These are phyloP conservation scores for Malassezia obtusa DNA, from an alignment of 1,284 basidiomycete species.

Conservation along the genomic window DNA sequence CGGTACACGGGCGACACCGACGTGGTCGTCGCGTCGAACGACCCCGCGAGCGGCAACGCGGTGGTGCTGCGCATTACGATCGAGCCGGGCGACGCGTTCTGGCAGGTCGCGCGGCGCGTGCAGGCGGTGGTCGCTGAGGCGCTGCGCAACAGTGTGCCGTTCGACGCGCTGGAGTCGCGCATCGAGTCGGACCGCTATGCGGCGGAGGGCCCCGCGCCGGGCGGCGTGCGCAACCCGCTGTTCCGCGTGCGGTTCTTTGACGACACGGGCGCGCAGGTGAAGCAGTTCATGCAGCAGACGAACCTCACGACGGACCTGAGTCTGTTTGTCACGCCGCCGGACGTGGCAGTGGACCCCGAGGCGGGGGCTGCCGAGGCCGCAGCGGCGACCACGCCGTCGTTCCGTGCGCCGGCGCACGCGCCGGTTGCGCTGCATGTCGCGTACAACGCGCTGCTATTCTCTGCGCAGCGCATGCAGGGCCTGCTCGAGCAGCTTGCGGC, in stretches of 20 bases:
- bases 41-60: slow-evolving; percentile 60
- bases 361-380: slow-evolving; percentile 3
- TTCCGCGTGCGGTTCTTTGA: slow-evolving; percentile 96
- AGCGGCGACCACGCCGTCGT: slow-evolving; percentile 14
- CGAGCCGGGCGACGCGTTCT: slow-evolving; percentile 80
- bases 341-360: slow-evolving; percentile 25
- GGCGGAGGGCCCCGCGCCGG: slow-evolving; percentile 17
- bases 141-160: slow-evolving; percentile 70
- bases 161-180: slow-evolving; percentile 65
- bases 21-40: slow-evolving; percentile 82
- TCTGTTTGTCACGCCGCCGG: slow-evolving; percentile 53
- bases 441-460: slow-evolving; percentile 93
- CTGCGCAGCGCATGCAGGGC: slow-evolving; percentile 63
- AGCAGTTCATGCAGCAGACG: slow-evolving; percentile 48
- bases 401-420: slow-evolving; percentile 51
- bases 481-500: slow-evolving; percentile 78
- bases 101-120: slow-evolving; percentile 75
- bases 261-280: slow-evolving; percentile 60
- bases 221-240: slow-evolving; percentile 50
- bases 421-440: slow-evolving; percentile 69
- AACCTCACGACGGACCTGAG: slow-evolving; percentile 84
- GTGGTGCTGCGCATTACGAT: slow-evolving; percentile 75
- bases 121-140: slow-evolving; percentile 77
- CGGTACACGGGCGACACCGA: slow-evolving; percentile 94
- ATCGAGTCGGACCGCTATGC: slow-evolving; percentile 30